Evolutionary conservation across 805 yeast genomes (phyloP).

Genomic region (Starmerella bombi): DNA sequence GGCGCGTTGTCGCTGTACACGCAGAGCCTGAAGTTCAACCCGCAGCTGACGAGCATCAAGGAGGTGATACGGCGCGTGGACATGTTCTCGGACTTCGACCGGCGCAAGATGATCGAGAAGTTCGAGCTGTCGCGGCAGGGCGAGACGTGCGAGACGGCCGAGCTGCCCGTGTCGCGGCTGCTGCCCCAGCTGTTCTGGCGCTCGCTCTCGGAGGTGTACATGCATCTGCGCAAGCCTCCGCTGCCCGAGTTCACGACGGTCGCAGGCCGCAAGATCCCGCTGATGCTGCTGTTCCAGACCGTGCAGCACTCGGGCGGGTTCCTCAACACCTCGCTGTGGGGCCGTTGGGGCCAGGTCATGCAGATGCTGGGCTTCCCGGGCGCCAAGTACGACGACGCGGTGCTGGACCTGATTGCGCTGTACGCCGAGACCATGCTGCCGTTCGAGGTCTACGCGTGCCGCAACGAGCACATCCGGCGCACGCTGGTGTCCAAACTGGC

Average conservation of each 20-base stretch:
- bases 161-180: slow-evolving; percentile 11
- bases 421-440: slow-evolving; percentile 18
- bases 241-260: slow-evolving; percentile 6
- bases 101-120: slow-evolving; percentile 12
- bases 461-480: slow-evolving; percentile 12
- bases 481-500: slow-evolving; percentile 7
- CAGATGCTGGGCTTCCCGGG: slow-evolving; percentile 11
- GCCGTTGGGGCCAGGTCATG: slow-evolving; percentile 14
- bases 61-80: slow-evolving; percentile 13
- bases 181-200: slow-evolving; percentile 15
- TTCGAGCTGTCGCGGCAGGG: slow-evolving; percentile 13
- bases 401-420: slow-evolving; percentile 9
- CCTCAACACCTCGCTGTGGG: slow-evolving; percentile 9
- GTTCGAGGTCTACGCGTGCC: slow-evolving; percentile 16
- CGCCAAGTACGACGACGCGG: slow-evolving; percentile 4
- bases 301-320: slow-evolving; percentile 17
- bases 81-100: slow-evolving; percentile 9
- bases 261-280: slow-evolving; percentile 9
- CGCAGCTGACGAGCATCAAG: slow-evolving; percentile 1
- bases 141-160: slow-evolving; percentile 3
- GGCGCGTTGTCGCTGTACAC: slow-evolving; percentile 16
- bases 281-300: slow-evolving; percentile 14
- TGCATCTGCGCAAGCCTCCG: slow-evolving; percentile 8
- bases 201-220: slow-evolving; percentile 11
- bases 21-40: slow-evolving; percentile 8